Evolutionary conservation across 352 stramenopile species (phyloP), one percentile per base, ranked within the genome.

Genomic region (Globisporangium sylvaticum): DNA sequence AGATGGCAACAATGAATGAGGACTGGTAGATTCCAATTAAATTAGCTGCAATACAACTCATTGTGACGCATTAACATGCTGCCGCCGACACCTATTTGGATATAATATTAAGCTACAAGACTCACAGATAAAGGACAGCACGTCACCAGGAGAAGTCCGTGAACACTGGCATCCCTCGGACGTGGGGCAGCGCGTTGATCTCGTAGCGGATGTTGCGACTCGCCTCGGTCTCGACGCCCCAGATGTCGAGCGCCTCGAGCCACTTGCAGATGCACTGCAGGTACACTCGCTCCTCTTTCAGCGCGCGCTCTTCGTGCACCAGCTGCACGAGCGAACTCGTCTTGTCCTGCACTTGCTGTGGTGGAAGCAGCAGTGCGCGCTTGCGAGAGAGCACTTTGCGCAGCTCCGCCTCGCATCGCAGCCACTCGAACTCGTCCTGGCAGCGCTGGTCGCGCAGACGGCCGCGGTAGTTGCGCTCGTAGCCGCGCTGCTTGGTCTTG

Each of bases 401-500:
- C 24, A 69, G 29, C 1, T 53, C 27, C 1, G 55, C 46, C n/a
- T 69, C 64, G 22, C 24, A 59, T 24, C 34, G 37, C 18, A 69
- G 44, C 55, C 64, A 69, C 56, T 56, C 32, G 22, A 58, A 32
- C 25, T 63, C 64, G 18, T 56, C 29, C n/a, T 69, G 29, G 39
- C 25, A 58, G 14, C 64, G 55, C 56, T 69, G 44, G 39, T 42
- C 34, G 31, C 25, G 50, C 18, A 69, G 39, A 15, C 64, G 54
- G 2, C 31, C 39, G 22, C 64, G 64, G 46, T 69, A 69, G 14
- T 24, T 42, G 39, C 64, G 54, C 31, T 69, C 64, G 55, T 69
- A 69, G 29, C 64, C 64, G 8, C 64, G 64, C 46, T 69, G 64
- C 27, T 67, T 65, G 59, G 20, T 44, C 59, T 65, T 65, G 59